Percentiles rank a stretch among this genome's conserved stretches.
Evolutionary conservation across 257 asterid genomes (phyloP).

Genomic region (Lycium barbarum): DNA sequence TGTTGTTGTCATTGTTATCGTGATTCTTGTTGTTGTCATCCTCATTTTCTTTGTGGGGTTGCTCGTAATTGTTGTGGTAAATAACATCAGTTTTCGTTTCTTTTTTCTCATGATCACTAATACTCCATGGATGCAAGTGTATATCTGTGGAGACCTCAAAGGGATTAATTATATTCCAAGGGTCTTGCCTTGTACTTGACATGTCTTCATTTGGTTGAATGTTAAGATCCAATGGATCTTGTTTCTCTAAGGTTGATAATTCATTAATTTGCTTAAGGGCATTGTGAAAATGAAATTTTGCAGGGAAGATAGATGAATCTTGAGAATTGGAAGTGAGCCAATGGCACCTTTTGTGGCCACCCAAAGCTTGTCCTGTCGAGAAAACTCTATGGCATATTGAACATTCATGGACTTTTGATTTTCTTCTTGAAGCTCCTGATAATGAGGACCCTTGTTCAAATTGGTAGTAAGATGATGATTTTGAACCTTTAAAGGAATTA

Average conservation of each 20-base stretch:
- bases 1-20: slow-evolving; percentile 4
- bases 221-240: slow-evolving; percentile 64
- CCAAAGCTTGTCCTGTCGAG: slow-evolving; percentile 88
- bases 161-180: slow-evolving; percentile 47
- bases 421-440: slow-evolving; percentile 62
- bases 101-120: background rate
- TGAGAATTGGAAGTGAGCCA: slow-evolving; percentile 71
- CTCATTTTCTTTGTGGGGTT: background rate
- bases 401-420: slow-evolving; percentile 83
- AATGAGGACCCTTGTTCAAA: slow-evolving; percentile 49
- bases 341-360: slow-evolving; percentile 96
- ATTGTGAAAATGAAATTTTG: slow-evolving; percentile 52
- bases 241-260: slow-evolving; percentile 24
- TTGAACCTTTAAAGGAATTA: slow-evolving; percentile 45
- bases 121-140: slow-evolving; percentile 57
- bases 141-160: slow-evolving; percentile 74
- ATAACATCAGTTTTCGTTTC: slow-evolving; percentile 28
- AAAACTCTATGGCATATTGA: slow-evolving; percentile 91
- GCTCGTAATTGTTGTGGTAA: background rate
- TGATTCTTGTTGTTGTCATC: slow-evolving; percentile 2
- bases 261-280: slow-evolving; percentile 24
- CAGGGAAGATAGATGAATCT: slow-evolving; percentile 47
- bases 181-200: slow-evolving; percentile 53
- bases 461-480: slow-evolving; percentile 47
- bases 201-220: slow-evolving; percentile 72